Evolutionary conservation across 192 early-diverging fungal genomes (phyloP).

Genomic region (Radiomyces spectabilis): DNA sequence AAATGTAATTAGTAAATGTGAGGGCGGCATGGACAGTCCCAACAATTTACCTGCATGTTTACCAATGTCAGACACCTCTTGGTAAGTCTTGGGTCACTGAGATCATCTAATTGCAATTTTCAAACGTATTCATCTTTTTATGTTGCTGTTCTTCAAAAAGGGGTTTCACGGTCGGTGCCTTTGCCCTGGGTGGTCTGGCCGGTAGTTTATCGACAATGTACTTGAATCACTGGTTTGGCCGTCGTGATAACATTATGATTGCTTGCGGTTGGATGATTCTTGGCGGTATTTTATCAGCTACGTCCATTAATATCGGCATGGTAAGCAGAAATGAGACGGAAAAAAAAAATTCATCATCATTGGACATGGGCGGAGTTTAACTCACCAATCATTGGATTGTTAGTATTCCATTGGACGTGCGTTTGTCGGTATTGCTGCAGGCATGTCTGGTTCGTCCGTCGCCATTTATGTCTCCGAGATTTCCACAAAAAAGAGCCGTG

Average conservation of each 20-base stretch:
- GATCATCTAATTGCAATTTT: neutral
- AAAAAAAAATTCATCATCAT: neutral
- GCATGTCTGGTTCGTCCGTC: slow-evolving; percentile 55
- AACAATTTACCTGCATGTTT: slow-evolving; percentile 21
- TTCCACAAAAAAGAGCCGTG: slow-evolving; percentile 62
- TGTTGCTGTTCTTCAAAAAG: slow-evolving; percentile 1
- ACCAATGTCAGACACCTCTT: slow-evolving; percentile 25
- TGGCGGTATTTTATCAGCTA: slow-evolving; percentile 54
- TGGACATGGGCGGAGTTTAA: neutral
- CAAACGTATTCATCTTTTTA: neutral
- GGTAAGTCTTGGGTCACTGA: slow-evolving; percentile 10
- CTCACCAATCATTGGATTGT: neutral
- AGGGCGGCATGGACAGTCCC: slow-evolving; percentile 1
- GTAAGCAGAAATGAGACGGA: slow-evolving; percentile 23
- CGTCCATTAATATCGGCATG: slow-evolving; percentile 54
- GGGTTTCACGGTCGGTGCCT: slow-evolving; percentile 41
- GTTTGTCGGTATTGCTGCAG: slow-evolving; percentile 68
- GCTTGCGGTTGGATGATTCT: slow-evolving; percentile 59
- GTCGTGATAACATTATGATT: slow-evolving; percentile 51
- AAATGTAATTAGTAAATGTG: slow-evolving; percentile 15
- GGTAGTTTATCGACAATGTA: slow-evolving; percentile 48
- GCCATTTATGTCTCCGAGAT: slow-evolving; percentile 74
- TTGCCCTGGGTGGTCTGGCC: slow-evolving; percentile 46
- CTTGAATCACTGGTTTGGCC: slow-evolving; percentile 34
- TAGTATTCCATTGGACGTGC: slow-evolving; percentile 60